A percentile compares a stretch with the other conserved stretches of the same genome.
Conservation (phyloP, 2,329 filamentous ascomycete species). For the Neofusicoccum sp. region DNA sequence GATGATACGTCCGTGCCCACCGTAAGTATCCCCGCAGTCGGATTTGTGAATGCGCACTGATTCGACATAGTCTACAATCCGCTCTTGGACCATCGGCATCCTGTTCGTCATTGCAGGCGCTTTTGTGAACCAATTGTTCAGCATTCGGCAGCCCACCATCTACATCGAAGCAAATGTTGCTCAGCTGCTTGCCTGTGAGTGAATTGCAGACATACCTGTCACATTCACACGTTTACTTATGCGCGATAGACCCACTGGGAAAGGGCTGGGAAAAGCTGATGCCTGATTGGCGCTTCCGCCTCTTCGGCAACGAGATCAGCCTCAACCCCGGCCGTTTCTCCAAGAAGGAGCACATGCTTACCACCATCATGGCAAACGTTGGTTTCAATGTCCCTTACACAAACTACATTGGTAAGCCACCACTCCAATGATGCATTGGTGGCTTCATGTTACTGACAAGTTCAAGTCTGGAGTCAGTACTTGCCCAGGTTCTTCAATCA, state of each 20-base stretch:
- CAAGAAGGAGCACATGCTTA: constrained; percentile 46
- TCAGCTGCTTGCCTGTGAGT: constrained; percentile 62
- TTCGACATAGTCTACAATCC: constrained; percentile 35
- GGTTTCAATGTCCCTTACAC: constrained; percentile 54
- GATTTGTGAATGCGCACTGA: neutral
- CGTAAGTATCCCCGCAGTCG: constrained; percentile 2
- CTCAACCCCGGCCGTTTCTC: constrained; percentile 24
- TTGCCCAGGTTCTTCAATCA: constrained; percentile 57
- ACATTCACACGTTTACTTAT: constrained; percentile 37
- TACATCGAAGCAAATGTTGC: constrained; percentile 63
- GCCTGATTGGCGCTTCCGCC: constrained; percentile 15
- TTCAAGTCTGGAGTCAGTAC: constrained; percentile 51
- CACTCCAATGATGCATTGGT: neutral
- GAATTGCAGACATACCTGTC: constrained; percentile 46
- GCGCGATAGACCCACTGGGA: constrained; percentile 61
- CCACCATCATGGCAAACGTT: constrained; percentile 64
- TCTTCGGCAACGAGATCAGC: constrained; percentile 20
- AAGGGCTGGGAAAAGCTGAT: constrained; percentile 20
- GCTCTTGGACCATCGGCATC: constrained; percentile 50
- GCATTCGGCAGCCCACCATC: constrained; percentile 63
- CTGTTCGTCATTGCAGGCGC: constrained; percentile 48
- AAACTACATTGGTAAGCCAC: constrained; percentile 42
- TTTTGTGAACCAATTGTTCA: constrained; percentile 63
- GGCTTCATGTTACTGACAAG: neutral
- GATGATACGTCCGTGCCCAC: constrained; percentile 29